Conservation (phyloP, 352 stramenopile genomes). For the Phytophthora ohioensis region DNA sequence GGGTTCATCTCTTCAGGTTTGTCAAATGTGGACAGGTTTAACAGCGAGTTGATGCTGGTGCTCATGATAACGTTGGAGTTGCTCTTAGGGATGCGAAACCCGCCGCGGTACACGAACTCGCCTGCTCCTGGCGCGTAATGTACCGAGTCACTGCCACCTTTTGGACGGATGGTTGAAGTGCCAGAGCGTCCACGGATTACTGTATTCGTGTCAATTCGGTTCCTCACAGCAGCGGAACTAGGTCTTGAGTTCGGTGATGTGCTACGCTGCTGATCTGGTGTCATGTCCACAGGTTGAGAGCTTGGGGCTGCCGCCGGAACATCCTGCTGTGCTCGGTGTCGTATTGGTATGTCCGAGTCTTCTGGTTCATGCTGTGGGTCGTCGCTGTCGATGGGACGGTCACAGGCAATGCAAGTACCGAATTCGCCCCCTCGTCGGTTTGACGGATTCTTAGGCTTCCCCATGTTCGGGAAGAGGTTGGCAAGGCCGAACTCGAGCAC, state of each 20-base stretch:
- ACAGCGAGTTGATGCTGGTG: conserved; percentile 26
- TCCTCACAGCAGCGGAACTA: conserved; percentile 30
- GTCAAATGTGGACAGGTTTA: conserved; percentile 14
- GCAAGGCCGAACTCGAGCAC: conserved; percentile 67
- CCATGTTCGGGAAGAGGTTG: conserved; percentile 68
- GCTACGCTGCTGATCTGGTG: conserved; percentile 50
- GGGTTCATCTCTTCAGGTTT: background rate
- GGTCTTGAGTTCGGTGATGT: conserved; percentile 22
- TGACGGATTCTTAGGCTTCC: conserved; percentile 42
- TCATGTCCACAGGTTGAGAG: conserved; percentile 17
- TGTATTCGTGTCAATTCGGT: conserved; percentile 65
- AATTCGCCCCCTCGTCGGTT: conserved; percentile 38
- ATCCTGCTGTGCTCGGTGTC: conserved; percentile 27
- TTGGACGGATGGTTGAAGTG: conserved; percentile 37
- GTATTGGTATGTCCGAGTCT: conserved; percentile 14
- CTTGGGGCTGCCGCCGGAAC: background rate
- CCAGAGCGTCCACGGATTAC: conserved; percentile 54
- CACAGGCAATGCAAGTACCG: conserved; percentile 71
- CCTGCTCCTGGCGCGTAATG: conserved; percentile 53
- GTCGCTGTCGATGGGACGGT: conserved; percentile 61
- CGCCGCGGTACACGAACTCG: conserved; percentile 68
- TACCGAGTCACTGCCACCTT: conserved; percentile 38
- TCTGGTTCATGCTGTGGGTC: conserved; percentile 15
- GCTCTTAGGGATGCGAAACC: conserved; percentile 63
- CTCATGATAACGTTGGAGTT: conserved; percentile 13